A percentile compares a stretch with the other conserved stretches of the same genome.
Conservation (phyloP, 345 rosid species). For the Moricandia arvensis region DNA sequence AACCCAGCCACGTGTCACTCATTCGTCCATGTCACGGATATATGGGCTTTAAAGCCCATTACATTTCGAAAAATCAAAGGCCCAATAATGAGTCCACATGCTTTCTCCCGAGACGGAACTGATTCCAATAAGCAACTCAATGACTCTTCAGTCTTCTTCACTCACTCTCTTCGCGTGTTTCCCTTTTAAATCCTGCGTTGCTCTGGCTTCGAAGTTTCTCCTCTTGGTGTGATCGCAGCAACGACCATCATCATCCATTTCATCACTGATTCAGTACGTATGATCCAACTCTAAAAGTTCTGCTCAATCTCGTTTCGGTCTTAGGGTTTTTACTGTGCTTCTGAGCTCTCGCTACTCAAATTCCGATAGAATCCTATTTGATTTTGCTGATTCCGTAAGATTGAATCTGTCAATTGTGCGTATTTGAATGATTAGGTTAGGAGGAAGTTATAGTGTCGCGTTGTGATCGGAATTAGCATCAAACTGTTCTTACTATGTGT, state of each 20-base stretch:
- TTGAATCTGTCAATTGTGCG: not conserved
- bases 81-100: not conserved
- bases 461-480: conserved; percentile 1
- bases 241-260: not conserved
- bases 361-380: not conserved
- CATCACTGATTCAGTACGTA: not conserved
- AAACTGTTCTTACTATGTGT: not conserved
- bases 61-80: not conserved
- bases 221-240: conserved; percentile 10
- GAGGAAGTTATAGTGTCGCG: not conserved
- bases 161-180: conserved; percentile 14
- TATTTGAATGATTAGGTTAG: not conserved
- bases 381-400: not conserved
- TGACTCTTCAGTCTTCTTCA: conserved; percentile 18
- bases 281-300: not conserved
- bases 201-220: not conserved
- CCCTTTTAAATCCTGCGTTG: not conserved
- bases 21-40: not conserved
- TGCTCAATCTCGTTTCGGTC: not conserved
- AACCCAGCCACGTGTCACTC: not conserved
- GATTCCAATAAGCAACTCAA: not conserved
- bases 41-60: conserved; percentile 4
- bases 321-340: conserved; percentile 29
- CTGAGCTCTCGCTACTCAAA: not conserved
- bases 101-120: not conserved